A percentile compares a stretch with the other conserved stretches of the same genome.
Conservation (phyloP, 306 rosid species). For the Acacia melanoxylon region DNA sequence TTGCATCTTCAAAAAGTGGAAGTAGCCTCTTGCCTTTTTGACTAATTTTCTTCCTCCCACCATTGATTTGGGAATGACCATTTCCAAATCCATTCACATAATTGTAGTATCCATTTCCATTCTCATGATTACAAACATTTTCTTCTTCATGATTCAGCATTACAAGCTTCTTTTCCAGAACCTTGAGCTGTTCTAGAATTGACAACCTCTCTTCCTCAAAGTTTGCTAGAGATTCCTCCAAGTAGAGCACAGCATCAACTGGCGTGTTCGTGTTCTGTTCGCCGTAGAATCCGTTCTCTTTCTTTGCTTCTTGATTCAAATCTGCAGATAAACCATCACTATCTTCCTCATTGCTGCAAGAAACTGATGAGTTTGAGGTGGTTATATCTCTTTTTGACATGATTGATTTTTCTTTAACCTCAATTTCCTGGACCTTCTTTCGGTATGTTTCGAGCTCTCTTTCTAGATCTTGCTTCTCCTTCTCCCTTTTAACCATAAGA, state of each 20-base stretch:
- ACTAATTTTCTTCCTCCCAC: slow-evolving; percentile 53
- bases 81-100: slow-evolving; percentile 59
- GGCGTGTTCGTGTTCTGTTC: slow-evolving; percentile 55
- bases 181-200: slow-evolving; percentile 78
- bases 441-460: slow-evolving; percentile 71
- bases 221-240: slow-evolving; percentile 72
- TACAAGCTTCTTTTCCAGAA: slow-evolving; percentile 81
- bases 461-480: slow-evolving; percentile 81
- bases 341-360: slow-evolving; percentile 85
- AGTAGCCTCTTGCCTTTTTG: slow-evolving; percentile 62
- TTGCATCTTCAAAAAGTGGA: slow-evolving; percentile 39
- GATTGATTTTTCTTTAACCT: slow-evolving; percentile 57
- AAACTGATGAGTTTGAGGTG: slow-evolving; percentile 54
- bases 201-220: slow-evolving; percentile 91
- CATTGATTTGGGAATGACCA: slow-evolving; percentile 55
- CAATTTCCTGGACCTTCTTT: slow-evolving; percentile 70
- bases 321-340: slow-evolving; percentile 72
- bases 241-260: slow-evolving; percentile 59
- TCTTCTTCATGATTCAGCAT: slow-evolving; percentile 66
- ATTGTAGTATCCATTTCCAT: slow-evolving; percentile 73
- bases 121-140: slow-evolving; percentile 43
- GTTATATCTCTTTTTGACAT: slow-evolving; percentile 63
- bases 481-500: slow-evolving; percentile 81
- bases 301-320: slow-evolving; percentile 62
- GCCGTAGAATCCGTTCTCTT: slow-evolving; percentile 47